phyloP scores from a whole-genome alignment of 495 filamentous ascomycete genomes.

The Hyaloscypha finlandica region DNA sequence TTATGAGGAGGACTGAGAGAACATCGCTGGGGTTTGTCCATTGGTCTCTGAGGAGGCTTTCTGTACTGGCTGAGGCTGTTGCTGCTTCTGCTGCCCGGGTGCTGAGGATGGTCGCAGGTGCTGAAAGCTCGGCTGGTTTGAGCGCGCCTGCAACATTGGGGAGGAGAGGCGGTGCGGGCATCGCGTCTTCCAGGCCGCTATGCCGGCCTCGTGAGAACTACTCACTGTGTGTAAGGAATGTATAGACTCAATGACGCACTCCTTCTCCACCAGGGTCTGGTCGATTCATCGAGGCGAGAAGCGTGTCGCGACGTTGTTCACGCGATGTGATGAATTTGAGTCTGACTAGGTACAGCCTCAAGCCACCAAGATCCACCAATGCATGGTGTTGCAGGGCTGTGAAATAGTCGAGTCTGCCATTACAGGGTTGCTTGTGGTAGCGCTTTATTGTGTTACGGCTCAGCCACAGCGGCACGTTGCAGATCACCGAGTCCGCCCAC shows the following conservation, averaged over 20 bases:
- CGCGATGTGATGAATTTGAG: neutral
- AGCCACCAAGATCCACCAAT: no score
- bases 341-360: no score
- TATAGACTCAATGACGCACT: neutral
- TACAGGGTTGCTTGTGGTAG: neutral
- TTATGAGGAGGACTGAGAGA: constrained; percentile 47
- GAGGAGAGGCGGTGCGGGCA: neutral
- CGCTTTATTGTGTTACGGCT: neutral
- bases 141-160: neutral
- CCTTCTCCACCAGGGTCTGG: neutral
- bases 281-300: neutral
- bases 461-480: no score
- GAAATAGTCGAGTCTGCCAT: neutral
- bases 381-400: neutral
- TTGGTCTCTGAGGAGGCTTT: constrained; percentile 21
- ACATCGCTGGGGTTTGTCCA: constrained; percentile 41
- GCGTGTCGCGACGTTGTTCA: neutral
- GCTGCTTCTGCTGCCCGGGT: neutral
- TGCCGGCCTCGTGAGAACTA: neutral
- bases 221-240: neutral
- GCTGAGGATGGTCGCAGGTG: no score
- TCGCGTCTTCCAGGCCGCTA: neutral
- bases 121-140: no score
- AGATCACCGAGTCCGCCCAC: no score
- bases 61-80: neutral